Percentiles rank a stretch among this genome's conserved stretches.
Evolutionary conservation across 805 yeast genomes (phyloP).

Genomic region (Candida sakaeoensis): DNA sequence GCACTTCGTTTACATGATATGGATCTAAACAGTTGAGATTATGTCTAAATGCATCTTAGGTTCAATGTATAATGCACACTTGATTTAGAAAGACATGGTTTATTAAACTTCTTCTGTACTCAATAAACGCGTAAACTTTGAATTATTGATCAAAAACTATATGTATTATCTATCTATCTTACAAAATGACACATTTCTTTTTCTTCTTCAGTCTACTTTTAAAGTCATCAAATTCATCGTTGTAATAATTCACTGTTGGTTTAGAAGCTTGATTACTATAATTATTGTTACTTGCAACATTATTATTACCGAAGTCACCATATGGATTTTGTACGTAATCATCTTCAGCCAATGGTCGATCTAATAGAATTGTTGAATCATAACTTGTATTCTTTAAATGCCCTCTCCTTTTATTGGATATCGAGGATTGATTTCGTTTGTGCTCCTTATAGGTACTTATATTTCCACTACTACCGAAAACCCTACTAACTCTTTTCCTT

Average conservation of each 20-base stretch:
- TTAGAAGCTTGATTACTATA: slow-evolving; percentile 7
- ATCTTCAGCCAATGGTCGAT: slow-evolving; percentile 41
- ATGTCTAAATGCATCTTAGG: too few species aligned
- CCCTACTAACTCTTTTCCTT: slow-evolving; percentile 32
- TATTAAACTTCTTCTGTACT: too few species aligned
- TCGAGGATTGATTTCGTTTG: slow-evolving; percentile 20
- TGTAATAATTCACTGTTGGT: slow-evolving; percentile 23
- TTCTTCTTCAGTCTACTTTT: slow-evolving; percentile 25
- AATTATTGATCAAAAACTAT: too few species aligned
- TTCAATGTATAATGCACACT: too few species aligned
- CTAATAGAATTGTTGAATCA: slow-evolving; percentile 33
- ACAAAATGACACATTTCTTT: slow-evolving; percentile 33
- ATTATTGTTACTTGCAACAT: too few species aligned
- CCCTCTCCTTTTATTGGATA: slow-evolving; percentile 24
- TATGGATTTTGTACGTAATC: slow-evolving; percentile 33
- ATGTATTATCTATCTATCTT: too few species aligned
- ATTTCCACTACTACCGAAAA: slow-evolving; percentile 20
- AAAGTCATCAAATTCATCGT: slow-evolving; percentile 42
- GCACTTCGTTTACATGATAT: too few species aligned
- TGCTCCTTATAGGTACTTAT: slow-evolving; percentile 14
- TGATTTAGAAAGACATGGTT: too few species aligned
- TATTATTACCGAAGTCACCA: slow-evolving; percentile 18
- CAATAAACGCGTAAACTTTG: too few species aligned
- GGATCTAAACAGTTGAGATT: too few species aligned
- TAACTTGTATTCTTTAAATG: slow-evolving; percentile 37